These are phyloP conservation scores for Acorus gramineus DNA, from an alignment of 106 monocot species.

Conservation along the genomic window DNA sequence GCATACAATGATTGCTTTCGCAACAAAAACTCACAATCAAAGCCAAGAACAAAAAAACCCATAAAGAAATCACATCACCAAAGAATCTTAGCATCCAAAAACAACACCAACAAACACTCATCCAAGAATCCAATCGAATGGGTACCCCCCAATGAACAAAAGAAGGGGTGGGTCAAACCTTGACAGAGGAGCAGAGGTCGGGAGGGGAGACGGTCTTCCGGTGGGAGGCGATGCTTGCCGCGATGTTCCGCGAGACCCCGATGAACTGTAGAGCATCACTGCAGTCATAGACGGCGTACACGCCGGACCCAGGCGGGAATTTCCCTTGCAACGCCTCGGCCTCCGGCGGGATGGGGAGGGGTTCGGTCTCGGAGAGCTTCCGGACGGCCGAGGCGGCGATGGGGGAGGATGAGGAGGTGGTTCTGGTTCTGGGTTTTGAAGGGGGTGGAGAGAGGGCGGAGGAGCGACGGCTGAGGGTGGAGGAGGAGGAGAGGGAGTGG, in stretches of 20 bases:
- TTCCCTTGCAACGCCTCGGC: conserved; percentile 24
- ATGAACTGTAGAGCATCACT: conserved; percentile 82
- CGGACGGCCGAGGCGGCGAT: conserved; percentile 14
- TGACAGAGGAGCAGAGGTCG: conserved; percentile 65
- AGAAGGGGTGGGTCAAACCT: conserved; percentile 23
- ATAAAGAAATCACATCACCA: too few species aligned
- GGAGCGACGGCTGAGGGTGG: conserved; percentile 1
- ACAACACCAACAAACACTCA: too few species aligned
- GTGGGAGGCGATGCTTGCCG: conserved; percentile 49
- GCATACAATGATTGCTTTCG: too few species aligned
- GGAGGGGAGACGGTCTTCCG: conserved; percentile 34
- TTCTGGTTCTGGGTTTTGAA: neutral
- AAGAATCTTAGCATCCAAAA: too few species aligned
- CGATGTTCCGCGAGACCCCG: conserved; percentile 71
- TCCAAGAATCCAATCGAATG: too few species aligned
- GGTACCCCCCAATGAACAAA: too few species aligned
- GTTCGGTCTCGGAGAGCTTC: conserved; percentile 64
- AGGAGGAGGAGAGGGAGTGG: neutral
- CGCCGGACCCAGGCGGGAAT: conserved; percentile 50
- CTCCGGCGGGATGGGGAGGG: conserved; percentile 30
- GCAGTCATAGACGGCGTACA: conserved; percentile 78
- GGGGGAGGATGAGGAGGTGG: neutral
- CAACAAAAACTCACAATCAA: too few species aligned
- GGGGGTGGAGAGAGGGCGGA: neutral
- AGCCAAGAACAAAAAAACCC: too few species aligned